Evolutionary conservation across 208 protist genomes (phyloP), one percentile per base, ranked within the genome.

Genomic region (Phytomonas sp.): DNA sequence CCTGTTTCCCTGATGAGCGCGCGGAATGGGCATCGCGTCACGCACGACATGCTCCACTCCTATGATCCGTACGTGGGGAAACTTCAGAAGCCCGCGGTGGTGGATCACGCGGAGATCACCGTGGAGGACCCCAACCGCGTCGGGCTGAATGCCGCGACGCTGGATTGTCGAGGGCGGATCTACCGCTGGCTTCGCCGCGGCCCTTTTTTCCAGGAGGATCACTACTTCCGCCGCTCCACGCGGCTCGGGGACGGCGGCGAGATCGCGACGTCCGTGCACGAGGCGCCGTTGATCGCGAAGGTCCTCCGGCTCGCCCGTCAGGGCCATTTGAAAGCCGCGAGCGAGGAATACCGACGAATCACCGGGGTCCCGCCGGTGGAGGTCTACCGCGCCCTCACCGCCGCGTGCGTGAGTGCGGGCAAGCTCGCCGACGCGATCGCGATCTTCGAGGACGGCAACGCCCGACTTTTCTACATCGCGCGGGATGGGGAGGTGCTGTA

Each of bases 371-470:
- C 92, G n/a, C 89, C 92, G 3, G 89, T 96, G 31, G 84, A 82
- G 46, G 89, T 96, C 34, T 94, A 94, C 75, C 85, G 89, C 60
- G 89, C 92, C 2, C 69, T 96, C 51, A 93, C 85, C 0, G 87
- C 85, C 8, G 88, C 85, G n/a, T 96, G 92, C 67, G 78, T 94
- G 67, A 80, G 87, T 11, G 77, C 70, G 29, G 85, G 74, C 26
- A 71, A 86, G 64, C 85, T 96, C 6, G 92, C 87, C 29, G 92
- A 96, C 70, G 92, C 92, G 0, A 73, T 94, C 4, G 81, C 92
- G 62, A 93, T 96, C 60, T 93, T 96, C 66, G 92, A 96, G 68
- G 92, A 96, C 69, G 91, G 91, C 66, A 86, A 93, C 79, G 33
- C 68, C 9, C 72, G 78, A 30, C 81, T 96, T 9, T 92, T 96